phyloP scores from a whole-genome alignment of 495 filamentous ascomycete species.

The Bathelium albidoporum region DNA sequence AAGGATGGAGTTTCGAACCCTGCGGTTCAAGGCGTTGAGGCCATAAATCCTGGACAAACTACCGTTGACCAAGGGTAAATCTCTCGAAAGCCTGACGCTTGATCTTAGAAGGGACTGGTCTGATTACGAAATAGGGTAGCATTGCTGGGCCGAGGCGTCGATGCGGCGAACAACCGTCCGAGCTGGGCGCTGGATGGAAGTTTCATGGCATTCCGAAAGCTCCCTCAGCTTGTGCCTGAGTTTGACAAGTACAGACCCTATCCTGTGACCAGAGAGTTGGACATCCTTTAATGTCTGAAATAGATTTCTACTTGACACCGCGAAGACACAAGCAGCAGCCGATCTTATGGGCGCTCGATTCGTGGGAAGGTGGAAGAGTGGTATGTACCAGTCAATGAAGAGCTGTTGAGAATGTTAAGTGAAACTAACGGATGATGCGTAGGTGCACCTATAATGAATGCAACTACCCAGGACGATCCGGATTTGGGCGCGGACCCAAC shows the following conservation, averaged over 20 bases:
- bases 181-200: slow-evolving; percentile 33
- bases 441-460: slow-evolving; percentile 31
- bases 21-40: slow-evolving; percentile 20
- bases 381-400: slow-evolving; percentile 14
- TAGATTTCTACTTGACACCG: slow-evolving; percentile 21
- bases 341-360: slow-evolving; percentile 35
- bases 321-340: slow-evolving; percentile 15
- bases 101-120: neutral
- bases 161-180: slow-evolving; percentile 22
- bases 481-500: slow-evolving; percentile 20
- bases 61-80: slow-evolving; percentile 22
- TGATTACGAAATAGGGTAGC: neutral
- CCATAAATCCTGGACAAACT: slow-evolving; percentile 20
- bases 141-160: slow-evolving; percentile 25
- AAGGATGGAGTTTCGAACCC: slow-evolving; percentile 30
- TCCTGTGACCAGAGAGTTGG: neutral
- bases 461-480: slow-evolving; percentile 22
- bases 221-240: slow-evolving; percentile 29
- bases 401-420: neutral
- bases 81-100: neutral
- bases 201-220: slow-evolving; percentile 32
- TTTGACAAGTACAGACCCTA: slow-evolving; percentile 9
- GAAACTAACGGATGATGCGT: neutral
- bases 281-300: slow-evolving; percentile 20
- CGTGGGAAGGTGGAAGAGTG: slow-evolving; percentile 36